Base-by-base conservation (phyloP, 2,329 filamentous ascomycete species). In the Penicillium brasilianum region DNA sequence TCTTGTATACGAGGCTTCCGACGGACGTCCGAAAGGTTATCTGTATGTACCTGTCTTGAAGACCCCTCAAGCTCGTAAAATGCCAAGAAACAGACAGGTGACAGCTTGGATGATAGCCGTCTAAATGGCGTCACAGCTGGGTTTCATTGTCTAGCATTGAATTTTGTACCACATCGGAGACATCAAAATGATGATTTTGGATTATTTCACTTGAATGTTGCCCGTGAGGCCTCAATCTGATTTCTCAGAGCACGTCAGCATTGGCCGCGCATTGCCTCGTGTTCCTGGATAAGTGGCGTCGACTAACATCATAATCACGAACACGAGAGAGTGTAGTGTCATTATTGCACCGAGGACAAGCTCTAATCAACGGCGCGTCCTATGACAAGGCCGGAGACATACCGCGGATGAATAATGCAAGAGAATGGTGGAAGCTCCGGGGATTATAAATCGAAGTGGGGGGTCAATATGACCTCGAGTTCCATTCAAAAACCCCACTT, bases 381-480 rank as follows among this genome's bases (percentile, higher is more conserved):
- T 46, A 46, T 46, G 43, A n/a, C 25, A 18, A 48, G 25, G 6
- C 14, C 44, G 44, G 44, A 48, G 44, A 48, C 28, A 34, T 50
- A 50, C 11, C 2, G 2, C 46, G 46, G 46, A 50, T 20, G 28
- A 50, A 50, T 50, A 34, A 50, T 50, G 46, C 30, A 34, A 34
- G 32, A 50, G 7, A 9, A 50, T 20, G 22, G 37, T 34, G 37
- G 51, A 58, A 50, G 39, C 48, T 49, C 53, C 52, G 49, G 39
- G 28, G 62, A 62, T 66, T 64, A 64, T 58, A 66, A 66, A 66
- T 66, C 61, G 52, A 61, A 57, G 55, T 54, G 58, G 57, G 61
- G 62, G 39, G 11, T 34, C 32, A 22, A 25, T 6, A 44, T 56
- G 37, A 59, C 57, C 48, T 57, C 49, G 54, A 54, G 32, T 16